These are phyloP conservation scores for Geotrichum candidum DNA, from an alignment of 1,139 yeast species.

Conservation along the genomic window DNA sequence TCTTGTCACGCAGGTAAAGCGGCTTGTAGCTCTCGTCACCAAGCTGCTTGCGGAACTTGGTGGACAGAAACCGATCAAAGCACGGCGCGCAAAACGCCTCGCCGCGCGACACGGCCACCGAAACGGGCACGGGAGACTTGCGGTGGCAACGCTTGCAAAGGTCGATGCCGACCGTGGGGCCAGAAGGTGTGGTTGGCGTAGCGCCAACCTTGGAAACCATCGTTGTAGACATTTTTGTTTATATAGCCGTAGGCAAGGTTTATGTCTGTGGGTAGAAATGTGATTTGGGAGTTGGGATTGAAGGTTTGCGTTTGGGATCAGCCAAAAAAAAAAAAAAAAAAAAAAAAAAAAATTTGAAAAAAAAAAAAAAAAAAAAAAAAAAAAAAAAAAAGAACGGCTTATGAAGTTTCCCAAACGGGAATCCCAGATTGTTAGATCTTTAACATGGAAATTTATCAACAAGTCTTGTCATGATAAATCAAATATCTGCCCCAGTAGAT, in stretches of 20 bases:
- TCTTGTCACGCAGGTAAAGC: constrained; percentile 12
- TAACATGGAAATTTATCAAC: not conserved
- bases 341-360: not conserved
- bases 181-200: not conserved
- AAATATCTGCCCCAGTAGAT: too few relatives aligned
- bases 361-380: not conserved
- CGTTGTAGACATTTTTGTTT: constrained; percentile 11
- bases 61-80: constrained; percentile 15
- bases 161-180: constrained; percentile 5
- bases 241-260: not conserved
- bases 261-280: not conserved
- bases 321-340: not conserved
- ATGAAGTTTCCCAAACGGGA: not conserved
- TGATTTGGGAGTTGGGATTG: not conserved
- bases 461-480: not conserved
- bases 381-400: not conserved
- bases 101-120: constrained; percentile 12
- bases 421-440: not conserved
- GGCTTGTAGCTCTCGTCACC: constrained; percentile 16
- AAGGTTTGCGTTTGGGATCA: not conserved
- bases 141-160: constrained; percentile 14
- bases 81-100: constrained; percentile 18
- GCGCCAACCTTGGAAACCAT: constrained; percentile 12
- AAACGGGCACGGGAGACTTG: constrained; percentile 2
- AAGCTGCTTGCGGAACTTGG: constrained; percentile 15